Percentiles rank a stretch among this genome's conserved stretches.
Evolutionary conservation across 495 filamentous ascomycete species (phyloP).

Genomic region (Tuber indicum): DNA sequence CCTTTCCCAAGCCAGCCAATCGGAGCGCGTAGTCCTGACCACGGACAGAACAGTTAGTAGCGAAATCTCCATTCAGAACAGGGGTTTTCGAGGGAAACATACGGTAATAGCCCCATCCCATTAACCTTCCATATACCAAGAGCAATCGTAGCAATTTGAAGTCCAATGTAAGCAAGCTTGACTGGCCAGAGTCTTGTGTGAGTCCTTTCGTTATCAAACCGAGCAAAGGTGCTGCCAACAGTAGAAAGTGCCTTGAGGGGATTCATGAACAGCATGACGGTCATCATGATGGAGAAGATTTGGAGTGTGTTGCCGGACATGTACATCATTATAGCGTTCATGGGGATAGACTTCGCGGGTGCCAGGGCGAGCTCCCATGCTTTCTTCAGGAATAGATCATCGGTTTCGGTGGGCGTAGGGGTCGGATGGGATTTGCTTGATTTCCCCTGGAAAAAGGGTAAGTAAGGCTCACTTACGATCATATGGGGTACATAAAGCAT

Average conservation of each 20-base stretch:
- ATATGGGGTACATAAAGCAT: constrained; percentile 22
- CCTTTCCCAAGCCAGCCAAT: constrained; percentile 93
- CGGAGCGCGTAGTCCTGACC: constrained; percentile 77
- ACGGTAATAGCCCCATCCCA: constrained; percentile 91
- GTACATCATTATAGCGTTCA: constrained; percentile 99
- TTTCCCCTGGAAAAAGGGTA: constrained; percentile 43
- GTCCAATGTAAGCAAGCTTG: constrained; percentile 76
- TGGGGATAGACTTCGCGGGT: constrained; percentile 87
- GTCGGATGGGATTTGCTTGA: constrained; percentile 49
- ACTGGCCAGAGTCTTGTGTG: constrained; percentile 63
- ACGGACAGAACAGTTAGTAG: constrained; percentile 39
- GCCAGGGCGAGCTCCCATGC: constrained; percentile 96
- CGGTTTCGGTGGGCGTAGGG: constrained; percentile 65
- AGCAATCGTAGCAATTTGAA: constrained; percentile 74
- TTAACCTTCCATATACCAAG: constrained; percentile 97
- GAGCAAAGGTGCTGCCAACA: constrained; percentile 72
- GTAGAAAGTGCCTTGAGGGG: constrained; percentile 76
- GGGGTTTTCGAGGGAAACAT: constrained; percentile 43
- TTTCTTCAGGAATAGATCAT: constrained; percentile 93
- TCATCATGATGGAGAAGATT: constrained; percentile 99
- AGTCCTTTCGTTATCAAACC: constrained; percentile 81
- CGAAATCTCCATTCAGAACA: constrained; percentile 1
- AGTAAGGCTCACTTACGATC: constrained; percentile 10
- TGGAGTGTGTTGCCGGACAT: constrained; percentile 98
- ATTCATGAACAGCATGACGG: constrained; percentile 96